A percentile compares a stretch with the other conserved stretches of the same genome.
Conservation (phyloP, 768 basidiomycete species). For the Hydnum rufescens region DNA sequence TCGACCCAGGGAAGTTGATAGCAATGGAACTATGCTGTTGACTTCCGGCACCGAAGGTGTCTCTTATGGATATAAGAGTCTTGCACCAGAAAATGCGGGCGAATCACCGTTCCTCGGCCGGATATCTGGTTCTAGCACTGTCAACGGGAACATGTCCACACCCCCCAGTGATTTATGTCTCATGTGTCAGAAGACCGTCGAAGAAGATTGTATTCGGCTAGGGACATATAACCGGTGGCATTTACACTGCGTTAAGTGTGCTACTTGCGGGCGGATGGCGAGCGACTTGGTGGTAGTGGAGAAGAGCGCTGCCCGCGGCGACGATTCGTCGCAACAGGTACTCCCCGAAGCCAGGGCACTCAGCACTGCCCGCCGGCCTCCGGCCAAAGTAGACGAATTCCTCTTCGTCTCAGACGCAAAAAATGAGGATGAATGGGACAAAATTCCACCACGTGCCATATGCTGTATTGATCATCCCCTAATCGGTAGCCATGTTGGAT, state of each 20-base stretch:
- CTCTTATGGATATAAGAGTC: slow-evolving; percentile 80
- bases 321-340: background rate
- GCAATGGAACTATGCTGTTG: slow-evolving; percentile 26
- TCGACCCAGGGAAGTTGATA: slow-evolving; percentile 13
- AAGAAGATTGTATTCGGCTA: slow-evolving; percentile 89
- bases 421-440: slow-evolving; percentile 7
- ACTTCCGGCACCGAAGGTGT: slow-evolving; percentile 59
- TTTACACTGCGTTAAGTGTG: slow-evolving; percentile 78
- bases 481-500: slow-evolving; percentile 46
- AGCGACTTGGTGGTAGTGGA: slow-evolving; percentile 27
- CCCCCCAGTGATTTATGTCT: slow-evolving; percentile 62
- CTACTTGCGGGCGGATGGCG: slow-evolving; percentile 56
- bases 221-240: slow-evolving; percentile 99
- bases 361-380: slow-evolving; percentile 47
- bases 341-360: slow-evolving; percentile 27
- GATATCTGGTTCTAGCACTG: background rate
- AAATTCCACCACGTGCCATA: slow-evolving; percentile 22
- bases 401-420: slow-evolving; percentile 29
- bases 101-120: slow-evolving; percentile 44
- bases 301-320: slow-evolving; percentile 21
- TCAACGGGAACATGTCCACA: slow-evolving; percentile 6
- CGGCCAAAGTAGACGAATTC: slow-evolving; percentile 64
- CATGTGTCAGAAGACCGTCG: slow-evolving; percentile 73
- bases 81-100: slow-evolving; percentile 80
- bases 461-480: slow-evolving; percentile 65